phyloP scores from a whole-genome alignment of 2,329 filamentous ascomycete species.

The Aureobasidium uvarum region DNA sequence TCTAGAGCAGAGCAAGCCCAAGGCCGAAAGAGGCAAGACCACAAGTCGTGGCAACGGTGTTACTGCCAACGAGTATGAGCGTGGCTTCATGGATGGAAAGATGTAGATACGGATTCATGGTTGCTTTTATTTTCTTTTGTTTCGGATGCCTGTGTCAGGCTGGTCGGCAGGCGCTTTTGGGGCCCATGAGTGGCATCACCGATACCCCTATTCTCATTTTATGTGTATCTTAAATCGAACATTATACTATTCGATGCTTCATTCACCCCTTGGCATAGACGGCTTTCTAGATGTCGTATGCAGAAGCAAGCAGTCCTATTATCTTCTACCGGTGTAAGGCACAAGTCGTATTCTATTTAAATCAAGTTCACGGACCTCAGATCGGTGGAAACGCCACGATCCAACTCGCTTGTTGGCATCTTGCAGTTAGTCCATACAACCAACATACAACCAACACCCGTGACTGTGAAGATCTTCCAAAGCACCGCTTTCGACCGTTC shows the following conservation, averaged over 20 bases:
- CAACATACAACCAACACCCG: too few relatives aligned
- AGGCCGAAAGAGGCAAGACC: conserved; percentile 36
- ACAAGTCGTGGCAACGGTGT: conserved; percentile 34
- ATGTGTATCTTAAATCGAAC: conserved; percentile 9
- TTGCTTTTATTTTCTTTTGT: conserved; percentile 22
- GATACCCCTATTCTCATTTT: conserved; percentile 26
- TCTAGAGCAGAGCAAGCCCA: conserved; percentile 35
- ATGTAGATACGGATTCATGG: conserved; percentile 1
- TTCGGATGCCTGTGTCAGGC: conserved; percentile 12
- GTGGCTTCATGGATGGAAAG: conserved; percentile 19
- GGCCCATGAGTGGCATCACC: conserved; percentile 24
- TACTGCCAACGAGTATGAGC: conserved; percentile 37
- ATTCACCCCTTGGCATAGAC: neutral
- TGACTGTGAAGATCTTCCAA: too few relatives aligned
- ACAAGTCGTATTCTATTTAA: neutral
- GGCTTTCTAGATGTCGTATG: neutral
- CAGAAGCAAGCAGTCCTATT: neutral
- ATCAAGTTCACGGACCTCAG: neutral
- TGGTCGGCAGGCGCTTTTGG: conserved; percentile 24
- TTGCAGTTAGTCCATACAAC: too few relatives aligned
- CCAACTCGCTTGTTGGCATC: too few relatives aligned
- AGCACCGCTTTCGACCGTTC: too few relatives aligned
- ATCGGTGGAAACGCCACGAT: too few relatives aligned
- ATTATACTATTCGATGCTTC: neutral
- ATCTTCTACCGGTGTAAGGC: neutral